These are phyloP conservation scores for Paraphoma sp. DNA, from an alignment of 2,329 filamentous ascomycete genomes.

Conservation along the genomic window DNA sequence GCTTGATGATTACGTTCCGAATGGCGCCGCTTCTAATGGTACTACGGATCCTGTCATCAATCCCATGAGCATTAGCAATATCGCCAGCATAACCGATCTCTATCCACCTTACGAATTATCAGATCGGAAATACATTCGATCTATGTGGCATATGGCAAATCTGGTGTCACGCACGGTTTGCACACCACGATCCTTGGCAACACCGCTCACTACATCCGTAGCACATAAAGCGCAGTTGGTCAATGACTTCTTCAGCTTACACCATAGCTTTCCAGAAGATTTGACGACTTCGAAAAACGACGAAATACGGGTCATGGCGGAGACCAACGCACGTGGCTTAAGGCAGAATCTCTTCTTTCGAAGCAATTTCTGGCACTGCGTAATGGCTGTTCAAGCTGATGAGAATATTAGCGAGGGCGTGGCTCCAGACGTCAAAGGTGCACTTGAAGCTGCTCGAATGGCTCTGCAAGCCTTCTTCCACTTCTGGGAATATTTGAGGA, in stretches of 20 bases:
- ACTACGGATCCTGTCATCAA: conserved; percentile 53
- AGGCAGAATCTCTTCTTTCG: conserved; percentile 79
- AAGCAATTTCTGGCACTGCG: conserved; percentile 83
- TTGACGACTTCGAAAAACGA: conserved; percentile 73
- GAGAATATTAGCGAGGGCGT: conserved; percentile 65
- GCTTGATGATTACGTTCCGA: conserved; percentile 67
- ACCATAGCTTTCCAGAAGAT: conserved; percentile 73
- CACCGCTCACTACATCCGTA: conserved; percentile 73
- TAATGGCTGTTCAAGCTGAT: conserved; percentile 79
- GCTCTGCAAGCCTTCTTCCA: conserved; percentile 78
- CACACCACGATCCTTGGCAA: conserved; percentile 73
- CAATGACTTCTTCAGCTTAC: conserved; percentile 72
- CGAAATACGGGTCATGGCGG: conserved; percentile 64
- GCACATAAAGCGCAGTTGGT: conserved; percentile 74
- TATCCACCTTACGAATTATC: conserved; percentile 49
- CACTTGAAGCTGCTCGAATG: conserved; percentile 77
- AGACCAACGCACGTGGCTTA: conserved; percentile 69
- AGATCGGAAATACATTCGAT: conserved; percentile 67
- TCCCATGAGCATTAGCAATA: conserved; percentile 59
- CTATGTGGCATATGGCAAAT: conserved; percentile 80
- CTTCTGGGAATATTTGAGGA: conserved; percentile 70
- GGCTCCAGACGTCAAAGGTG: conserved; percentile 67
- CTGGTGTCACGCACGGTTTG: conserved; percentile 79
- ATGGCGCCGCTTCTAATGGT: conserved; percentile 59
- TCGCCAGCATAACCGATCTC: conserved; percentile 49